Conservation (phyloP, 805 yeast genomes). For the Saturnispora saitoi region DNA sequence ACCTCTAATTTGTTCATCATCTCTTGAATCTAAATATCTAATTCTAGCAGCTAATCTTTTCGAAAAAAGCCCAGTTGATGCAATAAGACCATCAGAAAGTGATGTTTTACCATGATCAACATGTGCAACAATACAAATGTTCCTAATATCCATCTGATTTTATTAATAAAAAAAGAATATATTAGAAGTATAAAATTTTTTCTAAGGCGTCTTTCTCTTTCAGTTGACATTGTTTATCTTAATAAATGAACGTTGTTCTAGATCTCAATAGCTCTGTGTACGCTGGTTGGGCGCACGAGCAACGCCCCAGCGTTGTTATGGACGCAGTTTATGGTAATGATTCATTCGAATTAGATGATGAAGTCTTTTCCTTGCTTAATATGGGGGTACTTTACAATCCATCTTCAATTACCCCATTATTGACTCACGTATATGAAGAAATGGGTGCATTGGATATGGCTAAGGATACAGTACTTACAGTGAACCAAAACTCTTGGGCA, state of each 20-base stretch:
- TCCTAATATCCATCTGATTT: slow-evolving; percentile 63
- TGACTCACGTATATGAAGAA: slow-evolving; percentile 52
- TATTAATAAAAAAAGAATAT: neutral
- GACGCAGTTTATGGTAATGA: slow-evolving; percentile 9
- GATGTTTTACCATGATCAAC: slow-evolving; percentile 99
- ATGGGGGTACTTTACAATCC: slow-evolving; percentile 65
- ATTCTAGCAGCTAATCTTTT: slow-evolving; percentile 93
- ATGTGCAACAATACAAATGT: slow-evolving; percentile 93
- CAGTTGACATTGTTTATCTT: neutral
- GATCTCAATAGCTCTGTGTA: slow-evolving; percentile 1
- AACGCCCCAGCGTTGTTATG: slow-evolving; percentile 1
- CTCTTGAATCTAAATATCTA: slow-evolving; percentile 84
- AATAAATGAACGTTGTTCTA: slow-evolving; percentile 5
- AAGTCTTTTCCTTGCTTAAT: slow-evolving; percentile 51
- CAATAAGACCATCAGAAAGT: slow-evolving; percentile 80
- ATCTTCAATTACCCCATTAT: slow-evolving; percentile 57
- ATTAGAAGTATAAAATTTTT: neutral
- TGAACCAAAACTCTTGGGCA: slow-evolving; percentile 58
- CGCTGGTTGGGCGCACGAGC: slow-evolving; percentile 8
- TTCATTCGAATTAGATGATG: slow-evolving; percentile 23
- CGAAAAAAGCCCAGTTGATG: slow-evolving; percentile 94
- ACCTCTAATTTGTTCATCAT: slow-evolving; percentile 93
- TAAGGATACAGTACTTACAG: slow-evolving; percentile 55
- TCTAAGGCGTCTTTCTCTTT: neutral
- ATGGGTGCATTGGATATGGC: slow-evolving; percentile 29